Percentiles rank a stretch among this genome's conserved stretches.
phyloP scores from a whole-genome alignment of 208 protist genomes.

The Angomonas desouzai region DNA sequence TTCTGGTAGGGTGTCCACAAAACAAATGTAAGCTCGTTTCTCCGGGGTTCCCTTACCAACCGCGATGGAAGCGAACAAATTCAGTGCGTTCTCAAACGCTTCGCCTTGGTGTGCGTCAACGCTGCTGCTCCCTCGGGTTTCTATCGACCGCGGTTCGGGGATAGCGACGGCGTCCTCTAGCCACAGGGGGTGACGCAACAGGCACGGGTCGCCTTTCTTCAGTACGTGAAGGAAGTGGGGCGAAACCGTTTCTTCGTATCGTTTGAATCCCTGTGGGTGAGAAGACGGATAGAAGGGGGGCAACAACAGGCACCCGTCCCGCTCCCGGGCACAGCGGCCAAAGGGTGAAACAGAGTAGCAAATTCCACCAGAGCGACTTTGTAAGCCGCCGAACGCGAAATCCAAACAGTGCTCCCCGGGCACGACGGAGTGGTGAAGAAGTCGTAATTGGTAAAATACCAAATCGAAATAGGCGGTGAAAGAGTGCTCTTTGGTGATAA shows the following conservation, averaged over 20 bases:
- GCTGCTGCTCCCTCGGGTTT: not conserved
- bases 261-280: constrained; percentile 23
- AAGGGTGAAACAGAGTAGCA: constrained; percentile 72
- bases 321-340: constrained; percentile 48
- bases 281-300: constrained; percentile 20
- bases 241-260: constrained; percentile 25
- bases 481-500: not conserved
- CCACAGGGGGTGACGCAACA: constrained; percentile 21
- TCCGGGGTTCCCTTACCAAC: not conserved
- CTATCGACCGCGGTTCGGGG: not conserved
- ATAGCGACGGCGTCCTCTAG: not conserved
- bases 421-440: not conserved
- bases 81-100: not conserved
- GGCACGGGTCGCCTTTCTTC: constrained; percentile 22
- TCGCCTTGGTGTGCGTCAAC: not conserved
- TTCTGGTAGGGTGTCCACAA: not conserved
- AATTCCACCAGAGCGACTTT: constrained; percentile 11
- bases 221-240: constrained; percentile 34
- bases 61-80: not conserved
- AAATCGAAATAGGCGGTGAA: constrained; percentile 10
- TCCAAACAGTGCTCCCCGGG: constrained; percentile 42
- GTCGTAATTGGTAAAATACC: constrained; percentile 6
- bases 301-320: constrained; percentile 20
- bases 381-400: constrained; percentile 70
- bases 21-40: not conserved